Conservation (phyloP, 129 eudicot species). For the Flaveria bidentis region DNA sequence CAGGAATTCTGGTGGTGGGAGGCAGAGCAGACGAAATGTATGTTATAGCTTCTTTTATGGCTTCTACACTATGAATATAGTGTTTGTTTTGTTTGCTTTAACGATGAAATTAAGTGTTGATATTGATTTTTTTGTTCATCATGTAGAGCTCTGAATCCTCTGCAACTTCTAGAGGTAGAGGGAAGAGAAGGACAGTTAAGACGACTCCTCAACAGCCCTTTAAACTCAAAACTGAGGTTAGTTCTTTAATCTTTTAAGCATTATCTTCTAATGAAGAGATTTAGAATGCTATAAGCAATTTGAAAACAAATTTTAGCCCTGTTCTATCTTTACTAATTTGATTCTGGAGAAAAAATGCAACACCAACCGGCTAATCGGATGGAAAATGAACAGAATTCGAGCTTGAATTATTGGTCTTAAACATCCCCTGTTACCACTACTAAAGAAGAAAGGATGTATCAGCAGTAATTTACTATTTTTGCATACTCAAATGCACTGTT, state of each 20-base stretch:
- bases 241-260: background rate
- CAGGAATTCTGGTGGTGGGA: slow-evolving; percentile 63
- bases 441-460: background rate
- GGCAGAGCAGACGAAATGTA: slow-evolving; percentile 71
- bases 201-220: slow-evolving; percentile 78
- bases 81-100: slow-evolving; percentile 1
- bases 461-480: background rate
- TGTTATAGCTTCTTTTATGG: slow-evolving; percentile 26
- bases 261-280: background rate
- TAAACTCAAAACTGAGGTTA: slow-evolving; percentile 87
- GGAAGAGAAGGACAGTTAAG: slow-evolving; percentile 57
- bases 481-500: background rate
- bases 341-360: background rate
- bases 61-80: background rate
- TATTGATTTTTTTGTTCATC: slow-evolving; percentile 18
- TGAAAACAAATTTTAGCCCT: background rate
- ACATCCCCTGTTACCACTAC: background rate
- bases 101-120: slow-evolving; percentile 10
- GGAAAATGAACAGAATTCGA: background rate
- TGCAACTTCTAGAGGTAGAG: slow-evolving; percentile 54
- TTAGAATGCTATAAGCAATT: slow-evolving; percentile 1
- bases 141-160: slow-evolving; percentile 74
- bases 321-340: background rate
- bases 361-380: background rate
- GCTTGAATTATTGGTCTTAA: background rate